These are phyloP conservation scores for Cyclospora cayetanensis DNA, from an alignment of 169 alveolate species.

Conservation along the genomic window DNA sequence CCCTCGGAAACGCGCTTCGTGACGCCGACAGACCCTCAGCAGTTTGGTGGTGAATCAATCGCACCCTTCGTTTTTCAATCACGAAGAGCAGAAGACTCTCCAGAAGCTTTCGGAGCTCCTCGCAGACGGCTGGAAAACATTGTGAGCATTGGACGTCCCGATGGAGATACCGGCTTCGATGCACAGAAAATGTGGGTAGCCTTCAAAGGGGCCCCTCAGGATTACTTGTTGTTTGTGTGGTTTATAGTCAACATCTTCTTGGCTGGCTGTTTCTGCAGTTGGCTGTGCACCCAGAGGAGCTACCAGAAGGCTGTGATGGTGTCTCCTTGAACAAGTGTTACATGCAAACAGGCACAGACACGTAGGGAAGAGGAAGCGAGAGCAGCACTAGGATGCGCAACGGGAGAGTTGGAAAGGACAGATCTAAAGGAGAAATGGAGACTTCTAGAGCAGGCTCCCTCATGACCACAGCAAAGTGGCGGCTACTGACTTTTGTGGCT, in stretches of 20 bases:
- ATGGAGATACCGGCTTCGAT: constrained; percentile 34
- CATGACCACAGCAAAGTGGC: too few species aligned
- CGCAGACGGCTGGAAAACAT: constrained; percentile 38
- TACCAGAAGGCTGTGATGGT: constrained; percentile 57
- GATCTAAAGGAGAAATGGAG: too few species aligned
- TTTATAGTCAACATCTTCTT: neutral
- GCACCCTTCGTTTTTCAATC: neutral
- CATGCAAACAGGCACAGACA: too few species aligned
- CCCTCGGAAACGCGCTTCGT: too few species aligned
- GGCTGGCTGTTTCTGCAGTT: constrained; percentile 53
- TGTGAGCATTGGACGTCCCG: constrained; percentile 56
- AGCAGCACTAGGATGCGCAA: too few species aligned
- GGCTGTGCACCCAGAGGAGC: constrained; percentile 62
- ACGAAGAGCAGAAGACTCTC: too few species aligned
- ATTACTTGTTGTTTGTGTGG: constrained; percentile 26
- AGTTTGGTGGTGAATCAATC: neutral
- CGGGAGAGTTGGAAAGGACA: too few species aligned
- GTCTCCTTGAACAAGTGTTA: constrained; percentile 33
- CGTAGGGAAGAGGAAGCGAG: too few species aligned
- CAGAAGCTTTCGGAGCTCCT: neutral
- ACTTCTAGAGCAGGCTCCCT: too few species aligned
- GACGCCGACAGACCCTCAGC: too few species aligned
- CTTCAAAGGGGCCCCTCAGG: constrained; percentile 58
- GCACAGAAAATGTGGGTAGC: constrained; percentile 54
- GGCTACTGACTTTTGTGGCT: too few species aligned